A percentile compares a stretch with the other conserved stretches of the same genome.
phyloP scores from a whole-genome alignment of 176 grass and related monocot genomes.

The Elaeis guineensis region DNA sequence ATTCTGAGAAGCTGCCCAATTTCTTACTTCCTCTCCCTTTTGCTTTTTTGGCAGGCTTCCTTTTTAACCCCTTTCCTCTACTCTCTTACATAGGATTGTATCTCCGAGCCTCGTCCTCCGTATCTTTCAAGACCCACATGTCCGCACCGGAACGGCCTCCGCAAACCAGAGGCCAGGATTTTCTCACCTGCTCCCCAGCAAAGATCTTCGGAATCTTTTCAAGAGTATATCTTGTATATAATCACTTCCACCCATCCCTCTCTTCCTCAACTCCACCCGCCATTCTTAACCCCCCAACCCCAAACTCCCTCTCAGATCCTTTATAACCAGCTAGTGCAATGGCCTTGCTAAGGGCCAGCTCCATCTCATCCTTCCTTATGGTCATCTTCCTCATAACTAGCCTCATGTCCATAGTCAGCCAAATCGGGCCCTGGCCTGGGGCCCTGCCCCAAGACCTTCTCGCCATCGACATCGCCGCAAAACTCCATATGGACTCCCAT shows the following conservation, averaged over 20 bases:
- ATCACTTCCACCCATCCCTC: neutral
- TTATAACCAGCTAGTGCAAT: neutral
- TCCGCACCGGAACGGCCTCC: neutral
- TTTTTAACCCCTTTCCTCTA: neutral
- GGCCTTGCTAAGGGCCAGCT: neutral
- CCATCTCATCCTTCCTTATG: neutral
- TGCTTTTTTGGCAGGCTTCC: neutral
- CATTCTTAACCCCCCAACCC: neutral
- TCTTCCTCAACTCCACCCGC: neutral
- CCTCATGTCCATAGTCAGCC: neutral
- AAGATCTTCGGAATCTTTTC: neutral
- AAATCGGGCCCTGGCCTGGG: neutral
- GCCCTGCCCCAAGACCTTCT: constrained; percentile 27
- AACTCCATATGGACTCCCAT: constrained; percentile 29
- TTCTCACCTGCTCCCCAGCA: neutral
- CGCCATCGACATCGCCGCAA: constrained; percentile 10
- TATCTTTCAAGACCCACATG: constrained; percentile 2
- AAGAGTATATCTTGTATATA: neutral
- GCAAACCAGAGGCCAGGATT: neutral
- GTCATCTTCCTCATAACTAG: constrained; percentile 1
- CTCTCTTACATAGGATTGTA: neutral
- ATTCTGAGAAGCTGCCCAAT: neutral
- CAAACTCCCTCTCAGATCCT: neutral
- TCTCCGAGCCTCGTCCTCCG: neutral
- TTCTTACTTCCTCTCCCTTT: neutral